These are phyloP conservation scores for Sambucus nigra DNA, from an alignment of 129 eudicot species.

Conservation along the genomic window DNA sequence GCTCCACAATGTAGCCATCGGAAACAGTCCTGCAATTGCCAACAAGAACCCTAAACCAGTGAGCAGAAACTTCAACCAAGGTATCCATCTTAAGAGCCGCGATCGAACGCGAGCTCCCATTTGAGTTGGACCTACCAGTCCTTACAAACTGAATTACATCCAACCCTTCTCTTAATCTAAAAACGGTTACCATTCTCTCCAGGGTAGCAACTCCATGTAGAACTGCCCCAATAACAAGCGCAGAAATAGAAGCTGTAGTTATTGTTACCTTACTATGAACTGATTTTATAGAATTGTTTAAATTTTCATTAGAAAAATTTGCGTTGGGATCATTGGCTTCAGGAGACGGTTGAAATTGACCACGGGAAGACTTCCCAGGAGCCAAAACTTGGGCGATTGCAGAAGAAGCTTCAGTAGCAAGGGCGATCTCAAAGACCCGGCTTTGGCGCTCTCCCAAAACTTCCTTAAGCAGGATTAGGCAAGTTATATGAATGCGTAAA, in stretches of 20 bases:
- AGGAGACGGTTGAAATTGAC: conserved; percentile 63
- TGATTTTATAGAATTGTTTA: conserved; percentile 37
- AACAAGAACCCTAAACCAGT: conserved; percentile 92
- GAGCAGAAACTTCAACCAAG: conserved; percentile 68
- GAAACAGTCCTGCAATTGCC: conserved; percentile 83
- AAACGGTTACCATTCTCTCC: conserved; percentile 84
- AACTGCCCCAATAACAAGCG: conserved; percentile 73
- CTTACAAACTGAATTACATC: conserved; percentile 70
- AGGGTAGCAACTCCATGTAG: conserved; percentile 81
- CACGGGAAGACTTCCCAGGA: conserved; percentile 71
- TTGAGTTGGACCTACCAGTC: conserved; percentile 58
- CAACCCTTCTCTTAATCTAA: conserved; percentile 77
- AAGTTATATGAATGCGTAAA: conserved; percentile 58
- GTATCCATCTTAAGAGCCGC: conserved; percentile 50
- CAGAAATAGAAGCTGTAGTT: conserved; percentile 67
- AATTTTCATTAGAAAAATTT: conserved; percentile 33
- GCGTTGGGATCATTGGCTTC: conserved; percentile 49
- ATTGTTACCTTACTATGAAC: conserved; percentile 50
- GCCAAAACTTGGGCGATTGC: conserved; percentile 58
- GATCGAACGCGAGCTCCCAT: conserved; percentile 63
- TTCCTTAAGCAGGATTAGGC: conserved; percentile 68
- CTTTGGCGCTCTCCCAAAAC: conserved; percentile 97
- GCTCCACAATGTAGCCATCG: conserved; percentile 79
- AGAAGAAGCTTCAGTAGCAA: conserved; percentile 89
- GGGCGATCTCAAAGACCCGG: conserved; percentile 96